Evolutionary conservation across 495 filamentous ascomycete genomes (phyloP).

Genomic region (Aspergillus mulundensis): DNA sequence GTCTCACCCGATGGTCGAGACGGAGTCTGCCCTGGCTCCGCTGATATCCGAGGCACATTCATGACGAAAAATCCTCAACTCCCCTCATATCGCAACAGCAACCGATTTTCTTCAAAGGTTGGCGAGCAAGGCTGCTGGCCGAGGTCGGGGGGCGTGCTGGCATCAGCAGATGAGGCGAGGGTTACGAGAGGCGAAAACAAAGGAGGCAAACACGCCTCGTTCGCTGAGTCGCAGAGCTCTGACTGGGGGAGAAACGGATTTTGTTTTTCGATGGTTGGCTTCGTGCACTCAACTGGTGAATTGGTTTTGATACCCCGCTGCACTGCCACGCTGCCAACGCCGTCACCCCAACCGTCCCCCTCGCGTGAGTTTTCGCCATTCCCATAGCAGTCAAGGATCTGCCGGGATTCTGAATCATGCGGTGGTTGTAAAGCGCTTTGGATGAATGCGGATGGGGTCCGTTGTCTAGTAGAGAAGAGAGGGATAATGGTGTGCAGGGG

Average conservation of each 20-base stretch:
- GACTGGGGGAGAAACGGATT: background rate
- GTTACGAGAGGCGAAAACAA: background rate
- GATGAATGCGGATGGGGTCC: background rate
- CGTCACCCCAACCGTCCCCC: background rate
- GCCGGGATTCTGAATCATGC: background rate
- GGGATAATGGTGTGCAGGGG: background rate
- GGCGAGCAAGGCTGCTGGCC: background rate
- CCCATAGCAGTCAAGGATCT: background rate
- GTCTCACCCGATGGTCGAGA: slow-evolving; percentile 3
- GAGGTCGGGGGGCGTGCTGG: background rate
- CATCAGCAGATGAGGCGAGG: slow-evolving; percentile 4
- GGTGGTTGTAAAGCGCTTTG: background rate
- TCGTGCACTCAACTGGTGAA: background rate
- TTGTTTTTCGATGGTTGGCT: background rate
- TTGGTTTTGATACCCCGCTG: background rate
- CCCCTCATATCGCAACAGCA: slow-evolving; percentile 8
- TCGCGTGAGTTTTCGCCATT: background rate
- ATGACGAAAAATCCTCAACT: background rate
- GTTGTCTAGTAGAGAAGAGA: background rate
- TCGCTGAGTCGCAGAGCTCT: background rate
- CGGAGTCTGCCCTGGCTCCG: background rate
- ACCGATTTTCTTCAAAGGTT: background rate
- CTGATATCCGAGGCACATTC: slow-evolving; percentile 10
- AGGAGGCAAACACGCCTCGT: background rate
- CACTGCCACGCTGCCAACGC: slow-evolving; percentile 3